Conservation (phyloP, 306 rosid species). For the Inga laurina region DNA sequence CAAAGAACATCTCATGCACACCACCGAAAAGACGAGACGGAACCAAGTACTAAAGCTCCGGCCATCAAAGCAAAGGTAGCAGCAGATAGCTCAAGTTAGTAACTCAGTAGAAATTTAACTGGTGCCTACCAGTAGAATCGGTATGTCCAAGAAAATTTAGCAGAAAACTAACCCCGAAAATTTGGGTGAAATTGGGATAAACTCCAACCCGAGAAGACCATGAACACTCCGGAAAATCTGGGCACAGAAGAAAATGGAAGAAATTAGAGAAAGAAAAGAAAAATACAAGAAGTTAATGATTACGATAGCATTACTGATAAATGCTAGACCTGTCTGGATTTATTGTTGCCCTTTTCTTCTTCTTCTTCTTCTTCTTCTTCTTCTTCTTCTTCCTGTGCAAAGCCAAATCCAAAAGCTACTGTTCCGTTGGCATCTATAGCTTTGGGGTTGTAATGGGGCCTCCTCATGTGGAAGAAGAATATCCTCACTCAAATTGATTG, state of each 20-base stretch:
- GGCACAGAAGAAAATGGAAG: neutral
- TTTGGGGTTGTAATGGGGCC: neutral
- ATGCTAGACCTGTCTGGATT: neutral
- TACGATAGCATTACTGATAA: neutral
- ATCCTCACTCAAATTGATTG: neutral
- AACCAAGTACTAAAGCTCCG: slow-evolving; percentile 20
- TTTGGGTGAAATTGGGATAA: neutral
- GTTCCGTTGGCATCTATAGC: neutral
- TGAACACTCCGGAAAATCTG: neutral
- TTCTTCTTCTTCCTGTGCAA: neutral
- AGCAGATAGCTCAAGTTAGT: slow-evolving; percentile 12
- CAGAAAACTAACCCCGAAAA: neutral
- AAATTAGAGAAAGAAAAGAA: neutral
- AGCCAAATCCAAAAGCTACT: neutral
- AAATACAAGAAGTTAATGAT: neutral
- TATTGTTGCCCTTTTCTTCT: neutral
- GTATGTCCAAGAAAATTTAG: neutral
- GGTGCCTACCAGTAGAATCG: neutral
- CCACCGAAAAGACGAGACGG: slow-evolving; percentile 13
- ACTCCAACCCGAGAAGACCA: neutral
- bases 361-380: neutral
- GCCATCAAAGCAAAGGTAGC: slow-evolving; percentile 11
- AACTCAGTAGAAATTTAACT: neutral
- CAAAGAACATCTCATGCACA: slow-evolving; percentile 25
- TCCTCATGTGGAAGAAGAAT: neutral